A percentile compares a stretch with the other conserved stretches of the same genome.
Conservation (phyloP, 192 early-diverging fungal genomes). For the Gamsiella multidivaricata region DNA sequence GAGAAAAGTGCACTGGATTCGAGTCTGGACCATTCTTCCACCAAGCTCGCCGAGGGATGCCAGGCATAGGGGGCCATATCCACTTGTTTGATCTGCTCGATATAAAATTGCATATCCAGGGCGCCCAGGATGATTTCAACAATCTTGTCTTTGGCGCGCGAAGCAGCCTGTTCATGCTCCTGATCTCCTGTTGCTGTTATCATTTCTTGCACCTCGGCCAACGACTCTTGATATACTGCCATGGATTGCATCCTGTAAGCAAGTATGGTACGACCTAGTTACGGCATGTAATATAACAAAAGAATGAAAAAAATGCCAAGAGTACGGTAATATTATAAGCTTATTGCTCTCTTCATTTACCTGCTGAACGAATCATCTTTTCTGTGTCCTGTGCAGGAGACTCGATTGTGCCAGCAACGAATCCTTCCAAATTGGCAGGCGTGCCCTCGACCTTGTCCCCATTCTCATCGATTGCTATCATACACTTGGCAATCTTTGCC, state of each 20-base stretch:
- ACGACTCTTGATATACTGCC: conserved; percentile 8
- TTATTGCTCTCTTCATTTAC: conserved; percentile 1
- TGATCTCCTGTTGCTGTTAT: background rate
- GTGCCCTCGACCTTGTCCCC: conserved; percentile 4
- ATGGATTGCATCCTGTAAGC: conserved; percentile 24
- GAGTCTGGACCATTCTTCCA: conserved; percentile 27
- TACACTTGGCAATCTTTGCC: conserved; percentile 5
- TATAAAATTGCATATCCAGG: background rate
- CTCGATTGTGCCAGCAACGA: background rate
- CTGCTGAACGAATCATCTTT: conserved; percentile 31
- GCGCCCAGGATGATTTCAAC: background rate
- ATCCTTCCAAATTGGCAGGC: background rate
- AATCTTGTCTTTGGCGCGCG: conserved; percentile 4
- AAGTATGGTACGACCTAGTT: conserved; percentile 20
- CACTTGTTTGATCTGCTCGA: conserved; percentile 4
- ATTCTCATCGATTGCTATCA: conserved; percentile 13
- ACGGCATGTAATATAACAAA: background rate
- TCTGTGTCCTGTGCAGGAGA: background rate
- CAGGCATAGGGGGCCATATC: conserved; percentile 24
- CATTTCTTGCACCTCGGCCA: conserved; percentile 15
- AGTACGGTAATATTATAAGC: background rate
- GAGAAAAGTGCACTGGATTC: conserved; percentile 11
- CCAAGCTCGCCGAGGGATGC: conserved; percentile 4
- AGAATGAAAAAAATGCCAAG: background rate
- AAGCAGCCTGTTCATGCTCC: too few species aligned